A percentile compares a stretch with the other conserved stretches of the same genome.
phyloP scores from a whole-genome alignment of 2,329 filamentous ascomycete genomes.

The Hypoxylon sp. region DNA sequence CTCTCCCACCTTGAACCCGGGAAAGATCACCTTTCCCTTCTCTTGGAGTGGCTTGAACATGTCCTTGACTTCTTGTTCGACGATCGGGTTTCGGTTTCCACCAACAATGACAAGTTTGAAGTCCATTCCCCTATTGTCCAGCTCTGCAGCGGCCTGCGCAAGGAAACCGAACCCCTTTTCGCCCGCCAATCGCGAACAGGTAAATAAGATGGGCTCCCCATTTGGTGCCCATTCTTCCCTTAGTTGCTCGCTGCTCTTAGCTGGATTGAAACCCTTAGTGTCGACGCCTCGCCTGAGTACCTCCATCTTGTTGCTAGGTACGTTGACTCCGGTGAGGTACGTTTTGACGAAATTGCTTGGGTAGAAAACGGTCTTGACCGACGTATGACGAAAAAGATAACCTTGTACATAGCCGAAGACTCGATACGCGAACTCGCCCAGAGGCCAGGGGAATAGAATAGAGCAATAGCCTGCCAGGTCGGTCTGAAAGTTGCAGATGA shows the following conservation, averaged over 20 bases:
- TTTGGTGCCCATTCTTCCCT: conserved; percentile 70
- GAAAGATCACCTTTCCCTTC: conserved; percentile 73
- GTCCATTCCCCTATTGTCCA: conserved; percentile 68
- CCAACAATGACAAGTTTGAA: conserved; percentile 79
- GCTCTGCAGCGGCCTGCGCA: conserved; percentile 66
- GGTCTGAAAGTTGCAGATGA: conserved; percentile 80
- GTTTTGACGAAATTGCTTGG: conserved; percentile 73
- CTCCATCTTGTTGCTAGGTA: conserved; percentile 70
- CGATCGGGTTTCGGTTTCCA: conserved; percentile 74
- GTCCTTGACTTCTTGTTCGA: conserved; percentile 73
- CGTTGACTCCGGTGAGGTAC: conserved; percentile 69
- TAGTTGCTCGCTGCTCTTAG: conserved; percentile 65
- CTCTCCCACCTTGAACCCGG: conserved; percentile 73
- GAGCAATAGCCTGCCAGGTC: conserved; percentile 78
- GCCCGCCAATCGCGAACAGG: conserved; percentile 75
- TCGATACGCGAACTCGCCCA: conserved; percentile 73
- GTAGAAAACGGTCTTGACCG: conserved; percentile 77
- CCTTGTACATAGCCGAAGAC: conserved; percentile 75
- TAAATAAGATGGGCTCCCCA: conserved; percentile 75
- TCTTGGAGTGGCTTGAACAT: conserved; percentile 67
- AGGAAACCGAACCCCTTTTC: conserved; percentile 81
- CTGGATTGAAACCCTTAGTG: conserved; percentile 72
- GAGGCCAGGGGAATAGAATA: conserved; percentile 75
- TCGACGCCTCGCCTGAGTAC: conserved; percentile 76
- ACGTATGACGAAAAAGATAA: conserved; percentile 73